Percentiles rank a stretch among this genome's conserved stretches.
These are phyloP conservation scores for Wallacemonas sp. DNA, from an alignment of 208 protist genomes.

Conservation along the genomic window DNA sequence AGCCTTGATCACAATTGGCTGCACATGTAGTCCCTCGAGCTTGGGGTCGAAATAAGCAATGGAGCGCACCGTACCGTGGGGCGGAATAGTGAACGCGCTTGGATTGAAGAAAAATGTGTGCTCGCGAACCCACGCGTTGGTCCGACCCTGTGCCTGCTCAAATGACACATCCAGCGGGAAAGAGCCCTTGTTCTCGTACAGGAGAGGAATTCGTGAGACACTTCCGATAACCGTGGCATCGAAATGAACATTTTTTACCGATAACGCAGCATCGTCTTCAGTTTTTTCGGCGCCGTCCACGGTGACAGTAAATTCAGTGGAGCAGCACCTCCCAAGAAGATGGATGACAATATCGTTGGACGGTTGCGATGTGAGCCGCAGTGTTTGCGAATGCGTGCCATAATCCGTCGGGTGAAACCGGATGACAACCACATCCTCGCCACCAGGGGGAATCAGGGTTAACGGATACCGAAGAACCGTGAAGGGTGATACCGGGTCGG, in stretches of 20 bases:
- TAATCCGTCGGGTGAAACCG: conserved; percentile 66
- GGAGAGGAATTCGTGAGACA: conserved; percentile 26
- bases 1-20: conserved; percentile 27
- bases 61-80: conserved; percentile 27
- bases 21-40: conserved; percentile 23
- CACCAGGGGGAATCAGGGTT: conserved; percentile 24
- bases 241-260: conserved; percentile 36
- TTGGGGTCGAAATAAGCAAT: conserved; percentile 37
- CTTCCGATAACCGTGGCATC: conserved; percentile 36
- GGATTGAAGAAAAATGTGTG: conserved; percentile 55
- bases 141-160: conserved; percentile 24
- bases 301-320: conserved; percentile 53
- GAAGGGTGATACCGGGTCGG: conserved; percentile 65
- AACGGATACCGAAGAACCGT: conserved; percentile 42
- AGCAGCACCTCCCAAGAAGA: conserved; percentile 52
- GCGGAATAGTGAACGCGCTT: conserved; percentile 39
- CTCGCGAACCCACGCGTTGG: conserved; percentile 28
- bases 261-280: conserved; percentile 16
- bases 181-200: conserved; percentile 58
- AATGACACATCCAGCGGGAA: conserved; percentile 62
- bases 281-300: conserved; percentile 24
- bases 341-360: conserved; percentile 43
- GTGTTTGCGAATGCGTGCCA: conserved; percentile 45
- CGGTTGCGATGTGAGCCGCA: conserved; percentile 34
- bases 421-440: conserved; percentile 41